Evolutionary conservation across 2,329 filamentous ascomycete genomes (phyloP), one percentile per base, ranked within the genome.

Genomic region (Teratosphaeria nubilosa): DNA sequence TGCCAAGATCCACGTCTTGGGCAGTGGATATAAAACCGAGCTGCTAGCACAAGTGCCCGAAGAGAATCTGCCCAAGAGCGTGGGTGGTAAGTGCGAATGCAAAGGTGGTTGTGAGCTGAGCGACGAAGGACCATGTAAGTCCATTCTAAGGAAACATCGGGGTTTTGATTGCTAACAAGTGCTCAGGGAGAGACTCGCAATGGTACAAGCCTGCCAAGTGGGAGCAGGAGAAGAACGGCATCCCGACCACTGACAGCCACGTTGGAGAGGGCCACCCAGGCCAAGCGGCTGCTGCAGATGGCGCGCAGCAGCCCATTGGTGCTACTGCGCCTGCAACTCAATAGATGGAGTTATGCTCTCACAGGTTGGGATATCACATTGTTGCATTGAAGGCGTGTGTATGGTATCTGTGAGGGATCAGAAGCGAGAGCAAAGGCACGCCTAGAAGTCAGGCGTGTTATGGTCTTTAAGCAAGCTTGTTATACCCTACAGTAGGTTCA

Each of bases 1-100:
- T 61, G 81, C 86, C 72, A 99, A 99, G 84, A 99, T 99, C 72
- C 85, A 95, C 76, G 86, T 99, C 58, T 81, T 97, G 45, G 90
- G 91, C 64, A 77, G 79, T 64, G 79, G 83, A 60, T 97, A 96
- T 79, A 82, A 95, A 80, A 84, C 82, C 69, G 89, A 96, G 74
- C 80, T 99, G 58, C 79, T 96, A 61, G 81, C 78, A 59, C 94
- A 99, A 77, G 83, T 99, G 2, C 87, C 91, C 1, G 81, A 85
- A 56, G 91, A 96, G 81, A 96, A 95, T 77, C 80, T 99, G 61
- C 94, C 94, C 62, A 86, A 85, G 75, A 79, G 84, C 60, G 92
- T 96, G 68, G 94, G 94, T 63, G 94, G 94, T 61, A 80, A 75
- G 48, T 99, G 94, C 76, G 74, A 86, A 62, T 99, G 94, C 75